Conservation (phyloP, 2,329 filamentous ascomycete species). For the Nemania serpens region DNA sequence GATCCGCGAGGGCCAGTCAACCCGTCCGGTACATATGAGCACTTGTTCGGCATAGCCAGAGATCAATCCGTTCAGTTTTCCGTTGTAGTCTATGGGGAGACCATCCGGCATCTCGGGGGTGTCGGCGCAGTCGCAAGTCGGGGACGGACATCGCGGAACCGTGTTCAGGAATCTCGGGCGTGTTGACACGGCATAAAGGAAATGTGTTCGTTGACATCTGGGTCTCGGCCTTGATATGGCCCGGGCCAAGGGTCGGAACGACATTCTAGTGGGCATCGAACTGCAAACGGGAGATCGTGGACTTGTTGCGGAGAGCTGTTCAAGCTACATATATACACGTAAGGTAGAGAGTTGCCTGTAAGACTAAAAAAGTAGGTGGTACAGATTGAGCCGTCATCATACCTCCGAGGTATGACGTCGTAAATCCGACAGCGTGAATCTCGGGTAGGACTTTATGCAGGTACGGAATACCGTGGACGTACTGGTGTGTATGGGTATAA, state of each 20-base stretch:
- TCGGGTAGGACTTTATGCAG: too few relatives aligned
- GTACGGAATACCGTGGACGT: too few relatives aligned
- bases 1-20: slow-evolving; percentile 82
- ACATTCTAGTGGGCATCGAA: slow-evolving; percentile 26
- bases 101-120: slow-evolving; percentile 67
- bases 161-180: slow-evolving; percentile 39
- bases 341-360: too few relatives aligned
- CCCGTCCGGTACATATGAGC: slow-evolving; percentile 77
- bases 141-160: slow-evolving; percentile 67
- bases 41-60: slow-evolving; percentile 80
- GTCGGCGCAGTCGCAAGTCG: slow-evolving; percentile 76
- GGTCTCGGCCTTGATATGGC: slow-evolving; percentile 15
- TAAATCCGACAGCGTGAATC: slow-evolving; percentile 24
- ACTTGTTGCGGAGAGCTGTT: too few relatives aligned
- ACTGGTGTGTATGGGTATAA: too few relatives aligned
- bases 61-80: slow-evolving; percentile 76
- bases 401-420: slow-evolving; percentile 25
- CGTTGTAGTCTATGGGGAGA: slow-evolving; percentile 74
- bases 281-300: too few relatives aligned
- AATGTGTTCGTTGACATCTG: neutral
- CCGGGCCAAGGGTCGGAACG: slow-evolving; percentile 31
- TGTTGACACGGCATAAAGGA: neutral
- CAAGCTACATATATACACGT: too few relatives aligned
- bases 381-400: neutral
- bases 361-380: too few relatives aligned